Evolutionary conservation across 176 grass and related monocot species (phyloP).

Genomic region (Neostapfia colusana): DNA sequence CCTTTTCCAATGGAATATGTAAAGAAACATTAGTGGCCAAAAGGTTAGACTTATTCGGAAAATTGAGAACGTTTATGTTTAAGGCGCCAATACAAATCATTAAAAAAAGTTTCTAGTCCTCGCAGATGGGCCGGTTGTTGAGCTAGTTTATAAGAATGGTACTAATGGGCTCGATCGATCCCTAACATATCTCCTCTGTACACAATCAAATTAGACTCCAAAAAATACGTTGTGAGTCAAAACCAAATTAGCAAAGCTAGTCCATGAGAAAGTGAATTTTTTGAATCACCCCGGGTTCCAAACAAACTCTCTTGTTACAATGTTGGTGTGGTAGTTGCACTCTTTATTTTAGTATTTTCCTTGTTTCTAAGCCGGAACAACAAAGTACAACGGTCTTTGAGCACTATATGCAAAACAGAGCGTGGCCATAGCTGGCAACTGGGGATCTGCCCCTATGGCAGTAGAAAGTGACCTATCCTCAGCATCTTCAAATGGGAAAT

Average conservation of each 20-base stretch:
- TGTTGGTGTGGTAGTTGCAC: background rate
- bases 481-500: constrained; percentile 65
- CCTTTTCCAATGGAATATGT: too few relatives aligned
- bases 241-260: background rate
- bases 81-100: too few relatives aligned
- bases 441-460: constrained; percentile 54
- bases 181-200: background rate
- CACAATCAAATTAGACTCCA: background rate
- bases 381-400: constrained; percentile 51
- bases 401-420: constrained; percentile 57
- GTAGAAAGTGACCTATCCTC: constrained; percentile 72
- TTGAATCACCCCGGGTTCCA: background rate
- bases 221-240: too few relatives aligned
- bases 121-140: too few relatives aligned
- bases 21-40: too few relatives aligned
- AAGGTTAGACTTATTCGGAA: too few relatives aligned
- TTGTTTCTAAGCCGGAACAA: constrained; percentile 18
- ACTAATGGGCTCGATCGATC: background rate
- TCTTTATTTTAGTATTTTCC: background rate
- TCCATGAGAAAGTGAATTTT: too few relatives aligned
- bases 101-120: too few relatives aligned
- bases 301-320: background rate
- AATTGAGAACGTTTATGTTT: too few relatives aligned
- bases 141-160: background rate
- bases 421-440: constrained; percentile 50